These are phyloP conservation scores for Quercus variabilis DNA, from an alignment of 306 rosid species.

Conservation along the genomic window DNA sequence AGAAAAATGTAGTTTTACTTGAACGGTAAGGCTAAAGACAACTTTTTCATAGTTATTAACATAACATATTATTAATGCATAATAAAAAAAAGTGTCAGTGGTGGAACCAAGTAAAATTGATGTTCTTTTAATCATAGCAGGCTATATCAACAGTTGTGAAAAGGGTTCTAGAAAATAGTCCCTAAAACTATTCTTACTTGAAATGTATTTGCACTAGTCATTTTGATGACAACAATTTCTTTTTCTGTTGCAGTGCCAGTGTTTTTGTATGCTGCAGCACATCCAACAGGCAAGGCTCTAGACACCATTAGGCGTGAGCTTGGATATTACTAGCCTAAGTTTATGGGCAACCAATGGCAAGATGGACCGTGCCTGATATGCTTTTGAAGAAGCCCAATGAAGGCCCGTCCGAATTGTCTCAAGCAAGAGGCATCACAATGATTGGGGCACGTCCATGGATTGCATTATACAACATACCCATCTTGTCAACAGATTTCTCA, in stretches of 20 bases:
- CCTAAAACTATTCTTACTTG: too few relatives aligned
- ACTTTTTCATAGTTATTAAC: too few relatives aligned
- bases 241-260: constrained; percentile 69
- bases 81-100: too few relatives aligned
- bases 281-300: constrained; percentile 68
- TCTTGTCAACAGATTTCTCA: constrained; percentile 48
- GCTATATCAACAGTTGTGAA: too few relatives aligned
- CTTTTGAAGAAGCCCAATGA: constrained; percentile 57
- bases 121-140: too few relatives aligned
- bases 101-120: too few relatives aligned
- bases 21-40: too few relatives aligned
- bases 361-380: constrained; percentile 64
- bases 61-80: too few relatives aligned
- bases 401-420: constrained; percentile 54
- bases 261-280: constrained; percentile 75
- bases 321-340: constrained; percentile 56
- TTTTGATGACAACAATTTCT: background rate
- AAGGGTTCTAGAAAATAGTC: too few relatives aligned
- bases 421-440: constrained; percentile 59
- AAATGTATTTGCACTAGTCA: too few relatives aligned
- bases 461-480: constrained; percentile 58
- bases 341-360: constrained; percentile 73
- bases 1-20: too few relatives aligned
- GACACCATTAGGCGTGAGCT: constrained; percentile 72
- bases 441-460: constrained; percentile 82